Evolutionary conservation across 805 yeast species (phyloP), one percentile per base, ranked within the genome.

Genomic region (Komagataella populi): DNA sequence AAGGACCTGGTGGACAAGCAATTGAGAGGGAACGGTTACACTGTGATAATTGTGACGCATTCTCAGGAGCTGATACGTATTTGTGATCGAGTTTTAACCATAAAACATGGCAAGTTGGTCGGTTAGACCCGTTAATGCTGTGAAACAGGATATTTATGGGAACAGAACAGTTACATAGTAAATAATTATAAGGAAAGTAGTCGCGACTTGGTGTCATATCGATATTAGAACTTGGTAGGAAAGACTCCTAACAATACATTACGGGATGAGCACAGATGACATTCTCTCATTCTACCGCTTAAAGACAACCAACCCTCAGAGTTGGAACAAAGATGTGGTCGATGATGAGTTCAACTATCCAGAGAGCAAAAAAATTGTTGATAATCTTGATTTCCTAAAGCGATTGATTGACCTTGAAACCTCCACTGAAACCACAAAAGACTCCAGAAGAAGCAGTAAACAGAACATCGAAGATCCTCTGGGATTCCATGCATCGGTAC

Each of bases 401-500:
- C 43, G 43, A 6, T 50, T 52, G 50, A 52, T 52, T 46, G 18
- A 44, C 18, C 48, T 12, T 22, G 50, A 48, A 17, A 44, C 39
- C 47, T 17, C 23, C 49, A 48, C 16, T 10, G n/a, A 30, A 14
- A 30, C 39, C 14, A 30, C n/a, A 8, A 12, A 47, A 20, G 23
- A 50, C 24, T 45, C 53, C 16, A 36, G 44, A 14, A 49, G 22
- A 36, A 48, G 30, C 23, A 14, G 14, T n/a, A 30, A 36, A 46
- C 48, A 30, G 6, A 17, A 30, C 3, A 18, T 14, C 16, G 30
- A 12, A 30, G 88, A 83, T 57, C 86, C 87, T 1, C 63, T 83
- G 53, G 82, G 81, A 4, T 72, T 73, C 24, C 70, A 72, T n/a
- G 67, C 65, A 22, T 70, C 77, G 3, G 67, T 80, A 6, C 58